Conservation (phyloP, 768 basidiomycete species). For the Boletus tylopilopsis region DNA sequence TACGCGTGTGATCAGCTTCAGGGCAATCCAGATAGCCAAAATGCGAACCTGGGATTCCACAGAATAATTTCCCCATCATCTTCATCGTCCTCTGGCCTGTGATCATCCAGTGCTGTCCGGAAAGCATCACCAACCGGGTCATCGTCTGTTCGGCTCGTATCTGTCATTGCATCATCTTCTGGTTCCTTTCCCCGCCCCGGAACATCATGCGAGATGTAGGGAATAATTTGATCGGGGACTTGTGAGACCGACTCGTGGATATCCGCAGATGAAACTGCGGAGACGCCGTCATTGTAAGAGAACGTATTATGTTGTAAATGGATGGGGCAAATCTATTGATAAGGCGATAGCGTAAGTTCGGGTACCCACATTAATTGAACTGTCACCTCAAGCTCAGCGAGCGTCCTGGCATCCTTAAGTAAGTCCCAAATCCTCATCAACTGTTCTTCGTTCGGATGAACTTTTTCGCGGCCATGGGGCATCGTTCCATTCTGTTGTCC, state of each 20-base stretch:
- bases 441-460: conserved; percentile 93
- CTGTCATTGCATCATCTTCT: conserved; percentile 64
- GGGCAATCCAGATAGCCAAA: background rate
- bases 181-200: conserved; percentile 14
- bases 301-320: conserved; percentile 22
- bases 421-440: conserved; percentile 91
- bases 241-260: background rate
- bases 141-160: conserved; percentile 65
- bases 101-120: conserved; percentile 41
- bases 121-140: conserved; percentile 77
- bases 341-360: conserved; percentile 12
- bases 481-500: conserved; percentile 22
- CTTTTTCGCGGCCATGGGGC: conserved; percentile 39
- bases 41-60: conserved; percentile 58
- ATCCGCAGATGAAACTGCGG: conserved; percentile 7
- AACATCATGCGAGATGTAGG: conserved; percentile 2
- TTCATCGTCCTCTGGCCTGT: conserved; percentile 36
- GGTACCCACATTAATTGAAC: conserved; percentile 10
- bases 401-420: conserved; percentile 59
- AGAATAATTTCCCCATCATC: conserved; percentile 73
- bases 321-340: conserved; percentile 26
- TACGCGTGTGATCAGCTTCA: conserved; percentile 4
- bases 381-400: conserved; percentile 59
- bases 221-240: conserved; percentile 16
- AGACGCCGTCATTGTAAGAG: conserved; percentile 7